Evolutionary conservation across 805 yeast genomes (phyloP).

Genomic region (Komagataella ulmi): DNA sequence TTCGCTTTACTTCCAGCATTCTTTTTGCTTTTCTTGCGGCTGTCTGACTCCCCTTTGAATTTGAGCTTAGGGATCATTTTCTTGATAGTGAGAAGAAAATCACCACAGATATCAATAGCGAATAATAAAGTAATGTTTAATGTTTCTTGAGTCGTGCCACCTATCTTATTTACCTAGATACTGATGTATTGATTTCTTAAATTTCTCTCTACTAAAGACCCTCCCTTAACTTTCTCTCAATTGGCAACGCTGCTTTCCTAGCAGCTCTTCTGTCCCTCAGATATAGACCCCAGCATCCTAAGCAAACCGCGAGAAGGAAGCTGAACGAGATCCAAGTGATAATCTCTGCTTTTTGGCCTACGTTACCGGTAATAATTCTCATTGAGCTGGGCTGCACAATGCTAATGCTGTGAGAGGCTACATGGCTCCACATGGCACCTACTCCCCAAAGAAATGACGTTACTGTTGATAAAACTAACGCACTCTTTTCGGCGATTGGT

Average conservation of each 20-base stretch:
- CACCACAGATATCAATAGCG: not conserved
- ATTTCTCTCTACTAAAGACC: not conserved
- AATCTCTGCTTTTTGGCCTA: conserved; percentile 39
- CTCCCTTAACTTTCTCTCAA: not conserved
- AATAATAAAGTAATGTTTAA: too few relatives aligned
- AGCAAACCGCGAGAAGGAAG: conserved; percentile 25
- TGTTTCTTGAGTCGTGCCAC: too few relatives aligned
- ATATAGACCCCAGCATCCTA: conserved; percentile 22
- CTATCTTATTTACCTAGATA: too few relatives aligned
- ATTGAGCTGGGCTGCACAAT: conserved; percentile 37
- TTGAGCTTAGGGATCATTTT: conserved; percentile 18
- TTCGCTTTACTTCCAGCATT: not conserved
- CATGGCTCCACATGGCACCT: conserved; percentile 52
- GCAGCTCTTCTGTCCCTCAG: conserved; percentile 17
- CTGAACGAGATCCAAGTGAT: conserved; percentile 52
- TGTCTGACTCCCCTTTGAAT: conserved; percentile 16
- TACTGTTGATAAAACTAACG: conserved; percentile 19
- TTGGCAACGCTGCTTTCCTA: not conserved
- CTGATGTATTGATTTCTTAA: not conserved
- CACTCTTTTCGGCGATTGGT: conserved; percentile 12
- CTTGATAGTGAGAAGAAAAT: not conserved
- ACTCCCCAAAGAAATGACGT: conserved; percentile 43
- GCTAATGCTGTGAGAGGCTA: conserved; percentile 33
- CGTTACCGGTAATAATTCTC: conserved; percentile 26
- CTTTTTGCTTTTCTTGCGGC: conserved; percentile 6